Evolutionary conservation across 1,139 yeast genomes (phyloP).

Genomic region (Saccharomyces hybrid): DNA sequence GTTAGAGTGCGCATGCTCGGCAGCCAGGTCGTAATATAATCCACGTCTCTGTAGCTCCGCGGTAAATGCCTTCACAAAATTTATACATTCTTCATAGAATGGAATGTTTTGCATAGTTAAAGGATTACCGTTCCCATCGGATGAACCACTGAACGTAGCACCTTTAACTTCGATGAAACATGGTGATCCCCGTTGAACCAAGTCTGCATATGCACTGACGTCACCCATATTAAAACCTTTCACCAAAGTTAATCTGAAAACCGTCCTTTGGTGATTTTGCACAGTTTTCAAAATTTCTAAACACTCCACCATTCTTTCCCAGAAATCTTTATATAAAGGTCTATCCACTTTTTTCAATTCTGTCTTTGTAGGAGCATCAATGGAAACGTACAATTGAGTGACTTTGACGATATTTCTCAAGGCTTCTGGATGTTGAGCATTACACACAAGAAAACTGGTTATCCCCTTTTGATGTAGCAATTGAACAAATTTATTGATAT

Average conservation of each 20-base stretch:
- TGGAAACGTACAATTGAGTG: slow-evolving; percentile 84
- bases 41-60: slow-evolving; percentile 57
- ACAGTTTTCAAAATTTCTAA: slow-evolving; percentile 66
- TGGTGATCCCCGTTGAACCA: slow-evolving; percentile 76
- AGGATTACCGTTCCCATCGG: slow-evolving; percentile 74
- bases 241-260: slow-evolving; percentile 80
- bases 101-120: slow-evolving; percentile 94
- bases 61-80: slow-evolving; percentile 58
- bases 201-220: slow-evolving; percentile 77
- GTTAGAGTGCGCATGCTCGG: slow-evolving; percentile 94
- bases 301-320: slow-evolving; percentile 82
- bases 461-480: slow-evolving; percentile 73
- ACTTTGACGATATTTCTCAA: slow-evolving; percentile 62
- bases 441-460: slow-evolving; percentile 83
- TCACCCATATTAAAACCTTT: slow-evolving; percentile 88
- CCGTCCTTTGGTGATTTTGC: slow-evolving; percentile 80
- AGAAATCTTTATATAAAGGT: slow-evolving; percentile 81
- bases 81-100: slow-evolving; percentile 81
- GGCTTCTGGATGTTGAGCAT: slow-evolving; percentile 91
- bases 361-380: slow-evolving; percentile 81
- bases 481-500: slow-evolving; percentile 74
- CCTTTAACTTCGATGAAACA: slow-evolving; percentile 90
- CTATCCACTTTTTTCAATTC: slow-evolving; percentile 79
- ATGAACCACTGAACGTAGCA: slow-evolving; percentile 87
- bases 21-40: slow-evolving; percentile 71